Percentiles rank a stretch among this genome's conserved stretches.
Conservation (phyloP, 1,284 basidiomycete species). For the Fomes fomentarius region DNA sequence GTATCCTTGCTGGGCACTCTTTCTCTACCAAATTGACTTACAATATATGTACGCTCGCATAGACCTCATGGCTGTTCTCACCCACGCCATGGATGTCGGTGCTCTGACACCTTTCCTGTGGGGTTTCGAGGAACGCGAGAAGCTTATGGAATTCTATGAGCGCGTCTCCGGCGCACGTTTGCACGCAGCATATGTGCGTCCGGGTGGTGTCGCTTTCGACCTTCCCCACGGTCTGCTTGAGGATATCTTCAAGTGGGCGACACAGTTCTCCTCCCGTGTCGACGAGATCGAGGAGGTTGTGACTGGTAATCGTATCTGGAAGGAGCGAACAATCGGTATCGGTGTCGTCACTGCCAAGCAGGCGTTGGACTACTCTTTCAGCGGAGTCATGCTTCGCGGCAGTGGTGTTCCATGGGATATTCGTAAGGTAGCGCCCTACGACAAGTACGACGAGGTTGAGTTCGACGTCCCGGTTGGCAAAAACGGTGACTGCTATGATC, state of each 20-base stretch:
- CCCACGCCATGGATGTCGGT: conserved; percentile 96
- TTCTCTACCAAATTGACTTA: not conserved
- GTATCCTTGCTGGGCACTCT: conserved; percentile 30
- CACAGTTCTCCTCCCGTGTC: conserved; percentile 89
- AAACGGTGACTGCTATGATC: conserved; percentile 97
- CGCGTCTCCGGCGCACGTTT: conserved; percentile 97
- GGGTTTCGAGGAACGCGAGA: conserved; percentile 99
- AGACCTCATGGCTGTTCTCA: conserved; percentile 97
- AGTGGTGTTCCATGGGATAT: conserved; percentile 97
- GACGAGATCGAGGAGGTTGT: conserved; percentile 99
- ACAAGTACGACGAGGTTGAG: conserved; percentile 98
- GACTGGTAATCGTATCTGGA: conserved; percentile 98
- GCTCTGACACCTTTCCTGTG: conserved; percentile 98
- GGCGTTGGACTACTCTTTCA: conserved; percentile 93
- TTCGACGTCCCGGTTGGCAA: conserved; percentile 96
- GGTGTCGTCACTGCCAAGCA: conserved; percentile 92
- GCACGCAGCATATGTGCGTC: conserved; percentile 97
- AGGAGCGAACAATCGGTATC: conserved; percentile 90
- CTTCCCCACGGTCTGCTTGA: conserved; percentile 95
- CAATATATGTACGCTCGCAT: not conserved
- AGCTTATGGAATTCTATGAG: conserved; percentile 99
- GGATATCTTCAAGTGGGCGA: conserved; percentile 98
- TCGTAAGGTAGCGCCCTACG: conserved; percentile 91
- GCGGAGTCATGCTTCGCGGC: conserved; percentile 96
- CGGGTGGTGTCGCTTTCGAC: conserved; percentile 98